A percentile compares a stretch with the other conserved stretches of the same genome.
These are phyloP conservation scores for Solanum sparsipilum DNA, from an alignment of 257 asterid species.

Conservation along the genomic window DNA sequence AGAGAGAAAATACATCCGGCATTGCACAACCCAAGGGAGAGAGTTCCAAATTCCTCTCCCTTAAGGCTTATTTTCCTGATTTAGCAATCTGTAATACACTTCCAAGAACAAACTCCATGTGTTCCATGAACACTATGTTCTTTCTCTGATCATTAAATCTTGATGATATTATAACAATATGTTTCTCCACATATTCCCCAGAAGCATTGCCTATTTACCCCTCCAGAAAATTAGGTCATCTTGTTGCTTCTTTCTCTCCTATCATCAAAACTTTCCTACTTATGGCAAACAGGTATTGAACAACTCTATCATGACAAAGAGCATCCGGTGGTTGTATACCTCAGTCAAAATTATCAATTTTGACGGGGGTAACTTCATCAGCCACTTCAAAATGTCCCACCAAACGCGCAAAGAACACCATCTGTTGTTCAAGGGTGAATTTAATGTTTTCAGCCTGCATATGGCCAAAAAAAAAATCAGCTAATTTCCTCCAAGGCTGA, in stretches of 20 bases:
- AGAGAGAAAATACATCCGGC: neutral
- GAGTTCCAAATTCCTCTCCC: neutral
- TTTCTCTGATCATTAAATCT: neutral
- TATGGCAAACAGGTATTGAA: neutral
- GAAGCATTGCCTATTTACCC: neutral
- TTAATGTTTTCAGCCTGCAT: conserved; percentile 84
- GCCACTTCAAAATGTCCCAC: conserved; percentile 63
- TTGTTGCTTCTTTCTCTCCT: neutral
- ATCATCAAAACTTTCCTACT: neutral
- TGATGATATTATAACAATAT: neutral
- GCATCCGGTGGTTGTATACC: neutral
- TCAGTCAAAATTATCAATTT: conserved; percentile 65
- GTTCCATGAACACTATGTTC: neutral
- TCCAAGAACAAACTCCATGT: neutral
- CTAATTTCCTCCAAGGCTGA: neutral
- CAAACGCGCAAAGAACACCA: conserved; percentile 83
- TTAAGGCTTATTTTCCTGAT: neutral
- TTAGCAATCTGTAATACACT: neutral
- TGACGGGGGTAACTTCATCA: conserved; percentile 63
- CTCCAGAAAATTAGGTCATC: neutral
- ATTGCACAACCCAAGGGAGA: neutral
- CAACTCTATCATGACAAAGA: neutral
- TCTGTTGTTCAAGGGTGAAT: conserved; percentile 87
- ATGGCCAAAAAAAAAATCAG: neutral
- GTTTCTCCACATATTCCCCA: neutral